Percentiles rank a stretch among this genome's conserved stretches.
Evolutionary conservation across 2,329 filamentous ascomycete species (phyloP).

Genomic region (Rutstroemia sp.): DNA sequence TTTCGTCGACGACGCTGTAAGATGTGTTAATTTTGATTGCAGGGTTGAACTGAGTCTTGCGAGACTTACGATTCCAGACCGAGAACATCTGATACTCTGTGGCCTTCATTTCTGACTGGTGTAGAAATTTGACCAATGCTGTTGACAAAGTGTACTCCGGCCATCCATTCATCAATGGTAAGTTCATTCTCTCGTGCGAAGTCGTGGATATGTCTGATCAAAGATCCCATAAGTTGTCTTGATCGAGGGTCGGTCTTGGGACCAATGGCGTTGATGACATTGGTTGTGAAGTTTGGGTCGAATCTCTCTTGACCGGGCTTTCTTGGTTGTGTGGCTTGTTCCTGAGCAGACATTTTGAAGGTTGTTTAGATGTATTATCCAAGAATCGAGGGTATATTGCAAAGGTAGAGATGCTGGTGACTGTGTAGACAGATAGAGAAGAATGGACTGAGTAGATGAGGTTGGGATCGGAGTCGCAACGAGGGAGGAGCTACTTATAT

Average conservation of each 20-base stretch:
- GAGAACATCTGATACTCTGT: constrained; percentile 65
- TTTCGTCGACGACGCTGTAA: constrained; percentile 52
- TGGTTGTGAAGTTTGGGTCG: constrained; percentile 70
- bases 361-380: background rate
- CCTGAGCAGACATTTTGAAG: constrained; percentile 3
- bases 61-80: constrained; percentile 61
- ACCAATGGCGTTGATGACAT: constrained; percentile 67
- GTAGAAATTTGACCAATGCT: constrained; percentile 60
- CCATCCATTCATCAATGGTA: constrained; percentile 69
- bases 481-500: constrained; percentile 3
- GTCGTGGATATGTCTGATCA: constrained; percentile 70
- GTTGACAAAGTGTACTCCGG: constrained; percentile 70
- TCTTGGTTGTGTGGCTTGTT: background rate
- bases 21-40: background rate
- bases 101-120: constrained; percentile 64
- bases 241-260: constrained; percentile 59
- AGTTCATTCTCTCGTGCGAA: constrained; percentile 73
- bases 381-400: background rate
- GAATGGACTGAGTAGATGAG: background rate
- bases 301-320: constrained; percentile 35
- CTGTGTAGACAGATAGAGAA: background rate
- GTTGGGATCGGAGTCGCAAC: background rate
- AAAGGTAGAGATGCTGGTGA: background rate
- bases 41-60: background rate
- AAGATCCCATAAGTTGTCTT: constrained; percentile 52